Base-by-base conservation (phyloP, 345 rosid species). In the Eucalyptus marginata region DNA sequence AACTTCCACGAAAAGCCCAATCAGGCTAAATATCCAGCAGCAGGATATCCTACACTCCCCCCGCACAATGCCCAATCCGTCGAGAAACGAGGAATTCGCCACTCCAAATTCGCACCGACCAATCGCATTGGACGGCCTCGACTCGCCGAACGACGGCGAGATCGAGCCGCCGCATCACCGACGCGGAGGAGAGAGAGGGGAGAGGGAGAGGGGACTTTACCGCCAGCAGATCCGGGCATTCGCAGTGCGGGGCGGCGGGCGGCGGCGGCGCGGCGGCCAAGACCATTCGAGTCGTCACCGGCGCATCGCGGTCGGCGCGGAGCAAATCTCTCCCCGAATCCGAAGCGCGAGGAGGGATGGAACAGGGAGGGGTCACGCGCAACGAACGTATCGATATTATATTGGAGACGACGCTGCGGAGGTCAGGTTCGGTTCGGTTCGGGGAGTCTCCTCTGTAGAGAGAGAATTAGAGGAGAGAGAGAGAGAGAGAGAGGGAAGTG, bases 161-260 rank as follows among this genome's bases (percentile, higher is more conserved):
- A 76, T 76, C 83, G 47, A 76, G 46, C 22, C 24, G 44, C 84
- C 15, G 47, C 25, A 31, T 88, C 87, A 33, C 89, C 62, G 47
- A 24, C 59, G 5, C 16, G 47, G 47, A 76, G 83, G 81, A 12
- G 29, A 62, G 68, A 51, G 22, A n/a, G 22, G 81, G 10, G 66
- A 13, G 66, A 0, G 31, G 15, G 49, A 13, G 62, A 5, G 1
- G 49, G 6, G 24, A 8, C 52, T 36, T 64, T 49, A 89, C 83
- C 66, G 68, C 88, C 88, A 86, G 90, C 90, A 89, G 90, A 89
- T 89, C 90, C 59, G 59, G 51, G 56, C 88, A 68, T 88, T 84
- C 49, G 54, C 59, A 68, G 59, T 22, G 47, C 43, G 33, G 56
- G 80, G 64, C 15, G 22, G 87, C 15, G 56, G 80, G 64, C 15